Conservation (phyloP, 2,329 filamentous ascomycete genomes). For the Zymoseptoria brevis region DNA sequence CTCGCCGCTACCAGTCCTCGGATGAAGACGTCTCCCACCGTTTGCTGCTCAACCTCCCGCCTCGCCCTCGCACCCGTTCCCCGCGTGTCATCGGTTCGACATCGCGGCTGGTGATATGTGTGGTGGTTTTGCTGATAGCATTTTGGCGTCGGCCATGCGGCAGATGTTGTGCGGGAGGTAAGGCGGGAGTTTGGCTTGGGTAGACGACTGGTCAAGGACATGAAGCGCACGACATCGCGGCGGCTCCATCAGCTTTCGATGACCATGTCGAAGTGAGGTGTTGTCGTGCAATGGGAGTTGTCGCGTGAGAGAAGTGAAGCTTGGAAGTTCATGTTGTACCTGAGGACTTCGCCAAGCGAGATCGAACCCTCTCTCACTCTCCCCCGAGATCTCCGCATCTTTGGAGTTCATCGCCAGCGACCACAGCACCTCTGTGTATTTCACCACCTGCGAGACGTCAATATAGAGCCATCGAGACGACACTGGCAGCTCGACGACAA, state of each 20-base stretch:
- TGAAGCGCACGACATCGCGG: constrained; percentile 52
- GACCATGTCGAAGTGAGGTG: not conserved
- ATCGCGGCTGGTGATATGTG: constrained; percentile 5
- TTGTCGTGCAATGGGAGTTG: not conserved
- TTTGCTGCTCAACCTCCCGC: constrained; percentile 17
- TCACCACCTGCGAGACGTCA: not conserved
- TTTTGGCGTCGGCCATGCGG: not conserved
- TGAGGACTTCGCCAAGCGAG: too few species aligned
- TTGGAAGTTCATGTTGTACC: too few species aligned
- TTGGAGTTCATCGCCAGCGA: not conserved
- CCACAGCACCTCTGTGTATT: not conserved
- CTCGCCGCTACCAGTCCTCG: constrained; percentile 45
- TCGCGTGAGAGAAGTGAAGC: constrained; percentile 6
- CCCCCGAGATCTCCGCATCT: too few species aligned
- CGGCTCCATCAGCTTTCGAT: constrained; percentile 15
- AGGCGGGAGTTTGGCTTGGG: constrained; percentile 43
- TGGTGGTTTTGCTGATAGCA: not conserved
- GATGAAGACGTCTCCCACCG: constrained; percentile 47
- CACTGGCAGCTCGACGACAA: too few species aligned
- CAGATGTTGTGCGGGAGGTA: not conserved
- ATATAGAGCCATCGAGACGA: too few species aligned
- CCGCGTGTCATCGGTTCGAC: constrained; percentile 11
- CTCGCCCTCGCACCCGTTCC: not conserved
- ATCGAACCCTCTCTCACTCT: too few species aligned
- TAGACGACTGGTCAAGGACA: constrained; percentile 53